These are phyloP conservation scores for Mycena epipterygia DNA, from an alignment of 768 basidiomycete genomes.

Conservation along the genomic window DNA sequence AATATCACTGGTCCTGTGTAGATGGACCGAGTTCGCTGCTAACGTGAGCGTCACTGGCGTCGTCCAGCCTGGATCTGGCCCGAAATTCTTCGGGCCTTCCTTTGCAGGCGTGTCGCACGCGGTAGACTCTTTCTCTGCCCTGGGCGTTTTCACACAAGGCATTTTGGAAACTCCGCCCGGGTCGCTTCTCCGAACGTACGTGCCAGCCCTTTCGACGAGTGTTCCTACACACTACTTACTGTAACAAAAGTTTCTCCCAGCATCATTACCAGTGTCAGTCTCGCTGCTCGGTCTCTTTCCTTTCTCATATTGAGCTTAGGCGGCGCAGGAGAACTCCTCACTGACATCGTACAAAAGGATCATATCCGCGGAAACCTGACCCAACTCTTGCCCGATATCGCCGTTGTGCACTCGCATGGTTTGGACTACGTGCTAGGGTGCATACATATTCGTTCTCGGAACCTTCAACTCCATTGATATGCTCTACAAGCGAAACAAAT, in stretches of 20 bases:
- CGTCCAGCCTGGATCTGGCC: conserved; percentile 3
- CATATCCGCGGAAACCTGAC: conserved; percentile 53
- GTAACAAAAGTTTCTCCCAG: conserved; percentile 55
- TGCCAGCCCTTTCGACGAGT: neutral
- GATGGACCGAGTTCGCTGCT: conserved; percentile 54
- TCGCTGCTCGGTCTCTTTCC: neutral
- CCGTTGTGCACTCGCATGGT: conserved; percentile 46
- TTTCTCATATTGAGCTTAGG: conserved; percentile 37
- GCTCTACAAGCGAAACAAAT: conserved; percentile 4
- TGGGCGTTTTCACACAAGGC: conserved; percentile 53
- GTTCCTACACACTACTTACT: neutral
- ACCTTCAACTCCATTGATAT: conserved; percentile 21
- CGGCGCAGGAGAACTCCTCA: conserved; percentile 53
- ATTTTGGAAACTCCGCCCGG: conserved; percentile 58
- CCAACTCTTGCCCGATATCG: conserved; percentile 51
- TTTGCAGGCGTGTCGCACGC: conserved; percentile 48
- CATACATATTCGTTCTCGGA: conserved; percentile 33
- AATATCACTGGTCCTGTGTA: neutral
- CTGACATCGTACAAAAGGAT: conserved; percentile 57
- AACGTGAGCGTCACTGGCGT: conserved; percentile 41
- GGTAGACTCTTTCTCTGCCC: conserved; percentile 53
- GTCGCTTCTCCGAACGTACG: conserved; percentile 53
- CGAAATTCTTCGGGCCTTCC: conserved; percentile 42
- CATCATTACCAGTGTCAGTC: conserved; percentile 60
- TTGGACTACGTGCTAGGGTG: conserved; percentile 58